These are phyloP conservation scores for Penicillium chermesinum DNA, from an alignment of 495 filamentous ascomycete genomes.

Conservation along the genomic window DNA sequence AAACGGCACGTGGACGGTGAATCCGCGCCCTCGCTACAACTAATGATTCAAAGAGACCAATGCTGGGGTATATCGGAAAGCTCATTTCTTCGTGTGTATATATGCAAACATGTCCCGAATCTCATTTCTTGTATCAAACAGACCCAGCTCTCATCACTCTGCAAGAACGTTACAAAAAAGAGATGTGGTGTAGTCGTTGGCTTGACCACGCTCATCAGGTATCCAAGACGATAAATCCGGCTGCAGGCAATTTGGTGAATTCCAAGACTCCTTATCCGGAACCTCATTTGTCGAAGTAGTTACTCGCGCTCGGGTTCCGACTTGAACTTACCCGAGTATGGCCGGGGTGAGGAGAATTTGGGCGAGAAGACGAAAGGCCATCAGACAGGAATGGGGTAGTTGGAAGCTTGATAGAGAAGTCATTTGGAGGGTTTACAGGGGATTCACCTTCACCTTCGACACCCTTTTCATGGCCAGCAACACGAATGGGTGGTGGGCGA, in stretches of 20 bases:
- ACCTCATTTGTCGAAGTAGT: constrained; percentile 31
- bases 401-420: constrained; percentile 50
- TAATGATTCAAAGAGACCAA: not conserved
- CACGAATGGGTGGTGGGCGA: constrained; percentile 68
- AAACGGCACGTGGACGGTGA: constrained; percentile 21
- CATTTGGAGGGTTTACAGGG: constrained; percentile 34
- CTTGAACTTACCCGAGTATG: constrained; percentile 43
- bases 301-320: constrained; percentile 24
- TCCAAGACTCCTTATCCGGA: not conserved
- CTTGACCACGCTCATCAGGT: constrained; percentile 12
- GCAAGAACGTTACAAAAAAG: constrained; percentile 6
- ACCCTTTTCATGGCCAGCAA: constrained; percentile 70
- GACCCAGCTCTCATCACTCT: constrained; percentile 4
- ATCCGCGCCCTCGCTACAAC: constrained; percentile 6
- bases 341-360: constrained; percentile 53
- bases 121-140: constrained; percentile 8
- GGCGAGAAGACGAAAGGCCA: constrained; percentile 59
- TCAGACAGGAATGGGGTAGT: constrained; percentile 48
- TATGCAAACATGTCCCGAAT: constrained; percentile 25
- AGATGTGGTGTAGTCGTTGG: constrained; percentile 2
- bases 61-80: constrained; percentile 12
- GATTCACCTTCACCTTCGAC: constrained; percentile 45
- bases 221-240: constrained; percentile 17
- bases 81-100: constrained; percentile 30
- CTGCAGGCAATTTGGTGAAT: not conserved